A percentile compares a stretch with the other conserved stretches of the same genome.
Evolutionary conservation across 345 rosid genomes (phyloP).

Genomic region (Populus nigra): DNA sequence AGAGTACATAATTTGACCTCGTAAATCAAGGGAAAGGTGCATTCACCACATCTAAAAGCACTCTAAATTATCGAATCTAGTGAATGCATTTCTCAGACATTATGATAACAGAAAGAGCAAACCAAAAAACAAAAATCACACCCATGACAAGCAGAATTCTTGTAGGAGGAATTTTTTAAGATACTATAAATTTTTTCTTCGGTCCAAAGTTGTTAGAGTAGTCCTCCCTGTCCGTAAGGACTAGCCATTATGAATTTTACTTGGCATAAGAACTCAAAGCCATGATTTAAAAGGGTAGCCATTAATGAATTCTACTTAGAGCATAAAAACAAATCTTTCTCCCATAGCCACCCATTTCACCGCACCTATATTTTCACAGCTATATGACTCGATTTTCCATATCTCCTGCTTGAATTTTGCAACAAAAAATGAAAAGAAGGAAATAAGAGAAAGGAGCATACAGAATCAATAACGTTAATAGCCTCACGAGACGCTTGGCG

Average conservation of each 20-base stretch:
- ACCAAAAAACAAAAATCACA: neutral
- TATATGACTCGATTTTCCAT: neutral
- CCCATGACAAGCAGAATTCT: neutral
- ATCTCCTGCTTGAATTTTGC: neutral
- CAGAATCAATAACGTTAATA: constrained; percentile 75
- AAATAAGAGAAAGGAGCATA: constrained; percentile 24
- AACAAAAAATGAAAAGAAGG: neutral
- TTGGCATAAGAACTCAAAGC: neutral
- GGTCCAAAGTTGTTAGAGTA: neutral
- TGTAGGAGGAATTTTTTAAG: neutral
- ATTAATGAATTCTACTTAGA: neutral
- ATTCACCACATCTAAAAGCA: neutral
- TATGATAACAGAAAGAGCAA: neutral
- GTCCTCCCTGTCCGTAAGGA: neutral
- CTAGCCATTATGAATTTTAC: neutral
- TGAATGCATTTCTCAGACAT: neutral
- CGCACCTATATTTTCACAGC: neutral
- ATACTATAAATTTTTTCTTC: neutral
- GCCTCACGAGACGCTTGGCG: constrained; percentile 87
- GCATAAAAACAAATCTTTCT: neutral
- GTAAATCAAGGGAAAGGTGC: neutral
- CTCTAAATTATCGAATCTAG: neutral
- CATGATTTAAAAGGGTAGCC: neutral
- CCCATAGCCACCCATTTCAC: neutral
- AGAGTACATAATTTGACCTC: neutral